Evolutionary conservation across 345 rosid species (phyloP).

Genomic region (Dipteronia dyeriana): DNA sequence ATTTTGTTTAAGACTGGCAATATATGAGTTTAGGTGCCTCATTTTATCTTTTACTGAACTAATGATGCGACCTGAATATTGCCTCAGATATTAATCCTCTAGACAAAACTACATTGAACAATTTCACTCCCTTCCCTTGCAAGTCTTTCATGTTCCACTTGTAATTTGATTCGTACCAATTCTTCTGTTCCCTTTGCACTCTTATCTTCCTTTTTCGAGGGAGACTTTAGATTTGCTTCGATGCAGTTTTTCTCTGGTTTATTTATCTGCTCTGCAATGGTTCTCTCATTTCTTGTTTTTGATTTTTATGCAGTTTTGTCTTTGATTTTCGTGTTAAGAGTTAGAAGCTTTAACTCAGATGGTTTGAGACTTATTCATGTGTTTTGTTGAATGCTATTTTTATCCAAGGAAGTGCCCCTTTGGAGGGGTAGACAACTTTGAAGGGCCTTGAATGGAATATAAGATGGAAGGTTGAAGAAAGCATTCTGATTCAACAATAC

Average conservation of each 20-base stretch:
- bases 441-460: too few species aligned
- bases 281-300: background rate
- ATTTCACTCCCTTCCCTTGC: background rate
- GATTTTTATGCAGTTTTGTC: background rate
- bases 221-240: background rate
- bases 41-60: too few species aligned
- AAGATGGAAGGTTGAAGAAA: too few species aligned
- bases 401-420: too few species aligned
- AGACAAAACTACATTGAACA: background rate
- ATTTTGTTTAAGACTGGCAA: too few species aligned
- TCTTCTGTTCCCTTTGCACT: background rate
- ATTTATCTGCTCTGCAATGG: background rate
- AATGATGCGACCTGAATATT: background rate
- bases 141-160: background rate
- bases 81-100: conserved; percentile 11
- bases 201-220: too few species aligned
- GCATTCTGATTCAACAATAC: too few species aligned
- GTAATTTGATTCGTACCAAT: too few species aligned
- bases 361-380: background rate
- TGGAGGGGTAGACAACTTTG: too few species aligned
- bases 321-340: background rate
- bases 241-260: background rate
- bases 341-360: background rate
- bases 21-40: too few species aligned
- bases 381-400: background rate